Conservation (phyloP, 1,284 basidiomycete species). For the Tetrapyrgos nigripes region DNA sequence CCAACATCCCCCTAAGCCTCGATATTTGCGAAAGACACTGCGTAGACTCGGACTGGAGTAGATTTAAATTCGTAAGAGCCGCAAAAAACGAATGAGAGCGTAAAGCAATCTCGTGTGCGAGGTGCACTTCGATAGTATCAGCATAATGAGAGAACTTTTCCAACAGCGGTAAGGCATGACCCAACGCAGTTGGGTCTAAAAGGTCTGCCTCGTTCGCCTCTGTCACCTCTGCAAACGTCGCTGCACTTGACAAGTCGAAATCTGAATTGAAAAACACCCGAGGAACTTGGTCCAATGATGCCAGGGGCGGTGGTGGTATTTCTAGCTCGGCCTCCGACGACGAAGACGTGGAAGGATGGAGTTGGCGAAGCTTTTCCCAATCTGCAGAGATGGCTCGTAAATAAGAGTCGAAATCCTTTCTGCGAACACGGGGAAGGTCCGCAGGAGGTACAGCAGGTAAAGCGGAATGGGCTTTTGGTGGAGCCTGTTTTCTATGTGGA, state of each 20-base stretch:
- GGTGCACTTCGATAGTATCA: slow-evolving; percentile 94
- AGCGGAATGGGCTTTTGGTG: slow-evolving; percentile 83
- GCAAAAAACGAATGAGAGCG: slow-evolving; percentile 96
- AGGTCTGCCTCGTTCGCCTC: slow-evolving; percentile 49
- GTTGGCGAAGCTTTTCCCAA: slow-evolving; percentile 72
- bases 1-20: slow-evolving; percentile 74
- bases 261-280: slow-evolving; percentile 77
- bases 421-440: slow-evolving; percentile 77
- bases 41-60: slow-evolving; percentile 88
- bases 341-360: slow-evolving; percentile 31
- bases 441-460: slow-evolving; percentile 77
- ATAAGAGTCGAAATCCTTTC: slow-evolving; percentile 88
- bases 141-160: slow-evolving; percentile 93
- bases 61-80: slow-evolving; percentile 92
- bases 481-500: slow-evolving; percentile 83
- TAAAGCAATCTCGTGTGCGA: slow-evolving; percentile 91
- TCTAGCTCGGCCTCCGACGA: slow-evolving; percentile 25
- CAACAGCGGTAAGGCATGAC: slow-evolving; percentile 79
- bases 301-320: slow-evolving; percentile 49
- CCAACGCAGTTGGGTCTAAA: slow-evolving; percentile 63
- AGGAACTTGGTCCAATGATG: slow-evolving; percentile 82
- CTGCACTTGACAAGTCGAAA: slow-evolving; percentile 89
- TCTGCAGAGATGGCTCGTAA: slow-evolving; percentile 76
- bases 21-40: slow-evolving; percentile 83
- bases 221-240: slow-evolving; percentile 84